Evolutionary conservation across 1,284 basidiomycete genomes (phyloP).

Genomic region (Mycena sp.): DNA sequence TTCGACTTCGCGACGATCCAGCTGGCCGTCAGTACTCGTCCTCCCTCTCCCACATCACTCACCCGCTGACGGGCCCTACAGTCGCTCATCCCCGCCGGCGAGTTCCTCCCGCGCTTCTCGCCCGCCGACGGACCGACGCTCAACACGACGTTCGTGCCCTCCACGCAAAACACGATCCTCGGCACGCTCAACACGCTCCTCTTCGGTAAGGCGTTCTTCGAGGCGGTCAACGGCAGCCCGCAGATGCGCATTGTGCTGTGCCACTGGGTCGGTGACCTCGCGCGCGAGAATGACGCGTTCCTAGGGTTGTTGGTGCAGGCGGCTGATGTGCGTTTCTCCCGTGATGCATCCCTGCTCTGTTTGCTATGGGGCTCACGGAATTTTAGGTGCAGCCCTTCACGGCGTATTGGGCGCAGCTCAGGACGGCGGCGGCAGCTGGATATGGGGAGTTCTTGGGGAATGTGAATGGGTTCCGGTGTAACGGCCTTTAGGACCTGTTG

Average conservation of each 20-base stretch:
- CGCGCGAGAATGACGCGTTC: slow-evolving; percentile 8
- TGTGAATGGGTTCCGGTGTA: no score
- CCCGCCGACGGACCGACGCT: background rate
- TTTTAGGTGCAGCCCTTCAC: no score
- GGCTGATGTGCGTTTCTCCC: background rate
- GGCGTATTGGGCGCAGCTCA: background rate
- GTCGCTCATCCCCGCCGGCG: background rate
- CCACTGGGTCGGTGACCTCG: slow-evolving; percentile 10
- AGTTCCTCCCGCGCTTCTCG: background rate
- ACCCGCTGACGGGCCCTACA: background rate
- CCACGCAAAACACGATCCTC: background rate
- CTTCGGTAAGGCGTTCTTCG: slow-evolving; percentile 1
- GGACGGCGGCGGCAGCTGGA: background rate
- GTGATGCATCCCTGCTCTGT: background rate
- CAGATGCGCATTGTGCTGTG: slow-evolving; percentile 3
- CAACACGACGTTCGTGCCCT: slow-evolving; percentile 2
- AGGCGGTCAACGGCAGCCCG: background rate
- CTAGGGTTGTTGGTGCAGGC: background rate
- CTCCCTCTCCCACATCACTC: background rate
- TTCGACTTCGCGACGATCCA: slow-evolving; percentile 8
- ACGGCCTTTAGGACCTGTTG: no score
- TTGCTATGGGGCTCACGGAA: background rate
- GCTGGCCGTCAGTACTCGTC: background rate
- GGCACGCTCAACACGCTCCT: slow-evolving; percentile 6
- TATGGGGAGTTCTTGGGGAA: background rate